These are phyloP conservation scores for Conringia planisiliqua DNA, from an alignment of 345 rosid genomes.

Conservation along the genomic window DNA sequence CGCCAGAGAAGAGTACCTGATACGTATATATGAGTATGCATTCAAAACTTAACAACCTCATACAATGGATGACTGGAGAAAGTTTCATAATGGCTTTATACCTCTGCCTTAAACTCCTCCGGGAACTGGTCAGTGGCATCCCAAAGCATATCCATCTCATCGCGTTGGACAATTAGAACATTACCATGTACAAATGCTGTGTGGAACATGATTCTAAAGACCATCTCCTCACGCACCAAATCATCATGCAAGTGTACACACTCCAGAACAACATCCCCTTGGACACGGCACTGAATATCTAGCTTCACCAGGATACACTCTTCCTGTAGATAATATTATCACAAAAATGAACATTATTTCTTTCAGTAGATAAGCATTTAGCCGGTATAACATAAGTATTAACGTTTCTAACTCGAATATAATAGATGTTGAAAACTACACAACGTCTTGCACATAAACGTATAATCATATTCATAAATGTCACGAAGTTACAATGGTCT, in stretches of 20 bases:
- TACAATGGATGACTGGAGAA: conserved; percentile 18
- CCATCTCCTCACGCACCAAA: conserved; percentile 61
- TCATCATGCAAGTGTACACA: conserved; percentile 81
- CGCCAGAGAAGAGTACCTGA: conserved; percentile 87
- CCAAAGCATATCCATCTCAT: conserved; percentile 83
- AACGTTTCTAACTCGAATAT: not conserved
- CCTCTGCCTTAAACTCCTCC: conserved; percentile 90
- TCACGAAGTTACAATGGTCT: conserved; percentile 19
- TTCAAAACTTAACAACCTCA: conserved; percentile 61
- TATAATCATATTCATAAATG: not conserved
- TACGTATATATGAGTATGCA: conserved; percentile 57
- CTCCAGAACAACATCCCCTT: conserved; percentile 95
- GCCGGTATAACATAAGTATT: not conserved
- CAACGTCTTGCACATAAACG: no score
- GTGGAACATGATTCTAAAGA: conserved; percentile 89
- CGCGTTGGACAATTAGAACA: conserved; percentile 62
- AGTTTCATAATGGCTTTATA: conserved; percentile 41
- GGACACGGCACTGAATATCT: conserved; percentile 77
- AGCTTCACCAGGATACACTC: conserved; percentile 75
- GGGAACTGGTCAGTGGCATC: conserved; percentile 74
- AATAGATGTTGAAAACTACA: not conserved
- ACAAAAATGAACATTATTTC: not conserved
- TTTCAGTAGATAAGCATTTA: conserved; percentile 32
- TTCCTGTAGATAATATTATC: conserved; percentile 52
- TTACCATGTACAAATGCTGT: conserved; percentile 73